Conservation (phyloP, 208 protist genomes). For the Crithidia thermophila region DNA sequence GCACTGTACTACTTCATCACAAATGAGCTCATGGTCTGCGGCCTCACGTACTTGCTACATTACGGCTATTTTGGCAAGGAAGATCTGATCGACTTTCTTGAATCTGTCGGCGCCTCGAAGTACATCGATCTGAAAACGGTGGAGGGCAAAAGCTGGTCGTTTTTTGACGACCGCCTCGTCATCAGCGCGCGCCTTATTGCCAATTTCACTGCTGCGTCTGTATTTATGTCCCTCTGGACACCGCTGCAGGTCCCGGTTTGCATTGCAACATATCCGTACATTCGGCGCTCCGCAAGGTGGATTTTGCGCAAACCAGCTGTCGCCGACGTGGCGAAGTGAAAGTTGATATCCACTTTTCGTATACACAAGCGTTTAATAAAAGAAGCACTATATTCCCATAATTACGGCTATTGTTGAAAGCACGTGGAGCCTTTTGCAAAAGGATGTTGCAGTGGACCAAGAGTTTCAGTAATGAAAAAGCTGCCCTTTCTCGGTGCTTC, state of each 20-base stretch:
- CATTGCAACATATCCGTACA: constrained; percentile 45
- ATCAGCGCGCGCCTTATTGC: constrained; percentile 52
- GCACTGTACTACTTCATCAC: constrained; percentile 57
- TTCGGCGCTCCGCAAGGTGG: constrained; percentile 10
- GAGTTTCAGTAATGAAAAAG: no score
- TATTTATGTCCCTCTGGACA: constrained; percentile 58
- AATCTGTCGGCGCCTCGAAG: constrained; percentile 37
- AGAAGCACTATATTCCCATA: no score
- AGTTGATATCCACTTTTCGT: no score
- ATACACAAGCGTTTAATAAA: no score
- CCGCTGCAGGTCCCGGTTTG: constrained; percentile 54
- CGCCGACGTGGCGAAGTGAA: neutral
- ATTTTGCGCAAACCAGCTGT: neutral
- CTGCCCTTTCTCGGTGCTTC: no score
- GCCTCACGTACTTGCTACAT: constrained; percentile 55
- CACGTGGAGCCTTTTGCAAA: no score
- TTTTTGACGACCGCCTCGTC: constrained; percentile 37
- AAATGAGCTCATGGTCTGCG: constrained; percentile 53
- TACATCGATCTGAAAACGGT: constrained; percentile 44
- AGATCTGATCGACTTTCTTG: constrained; percentile 48
- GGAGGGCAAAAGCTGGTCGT: constrained; percentile 48
- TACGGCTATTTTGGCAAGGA: constrained; percentile 58
- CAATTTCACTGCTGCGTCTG: constrained; percentile 58
- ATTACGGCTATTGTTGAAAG: no score
- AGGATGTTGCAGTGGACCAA: no score